Evolutionary conservation across 1,284 basidiomycete species (phyloP).

Genomic region (Ceratobasidium papillatum): DNA sequence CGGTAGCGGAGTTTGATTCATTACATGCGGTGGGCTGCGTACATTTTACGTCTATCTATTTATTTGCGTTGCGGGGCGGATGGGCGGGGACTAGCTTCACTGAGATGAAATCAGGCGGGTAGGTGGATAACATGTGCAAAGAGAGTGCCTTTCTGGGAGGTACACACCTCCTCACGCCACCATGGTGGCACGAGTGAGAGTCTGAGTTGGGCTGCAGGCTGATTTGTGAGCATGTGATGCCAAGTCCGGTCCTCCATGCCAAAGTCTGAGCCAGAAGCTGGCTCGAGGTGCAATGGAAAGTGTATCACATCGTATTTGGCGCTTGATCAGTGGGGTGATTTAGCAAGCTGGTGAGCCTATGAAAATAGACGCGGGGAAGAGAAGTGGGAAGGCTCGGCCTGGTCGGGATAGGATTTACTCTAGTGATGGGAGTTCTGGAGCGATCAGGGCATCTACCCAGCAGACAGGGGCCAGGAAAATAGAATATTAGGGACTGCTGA

Average conservation of each 20-base stretch:
- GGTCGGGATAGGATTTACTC: constrained; percentile 5
- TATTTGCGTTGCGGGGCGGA: not conserved
- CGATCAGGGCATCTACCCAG: not conserved
- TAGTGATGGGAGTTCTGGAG: not conserved
- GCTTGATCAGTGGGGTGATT: not conserved
- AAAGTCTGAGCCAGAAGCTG: not conserved
- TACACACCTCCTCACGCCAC: not conserved
- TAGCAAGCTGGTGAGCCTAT: not conserved
- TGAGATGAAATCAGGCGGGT: not conserved
- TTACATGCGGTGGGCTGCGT: not conserved
- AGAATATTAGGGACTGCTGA: not conserved
- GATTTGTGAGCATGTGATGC: not conserved
- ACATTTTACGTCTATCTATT: not conserved
- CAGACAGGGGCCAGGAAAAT: not conserved
- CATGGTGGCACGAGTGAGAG: not conserved
- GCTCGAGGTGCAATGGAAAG: not conserved
- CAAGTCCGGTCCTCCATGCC: not conserved
- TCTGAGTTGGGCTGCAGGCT: not conserved
- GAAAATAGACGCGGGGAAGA: constrained; percentile 3
- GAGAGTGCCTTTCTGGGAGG: not conserved
- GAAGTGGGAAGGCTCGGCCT: not conserved
- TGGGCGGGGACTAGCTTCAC: not conserved
- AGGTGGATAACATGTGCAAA: not conserved
- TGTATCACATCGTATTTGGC: not conserved
- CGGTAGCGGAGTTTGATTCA: constrained; percentile 1